These are phyloP conservation scores for Fusarium brachygibbosum DNA, from an alignment of 2,329 filamentous ascomycete species.

Conservation along the genomic window DNA sequence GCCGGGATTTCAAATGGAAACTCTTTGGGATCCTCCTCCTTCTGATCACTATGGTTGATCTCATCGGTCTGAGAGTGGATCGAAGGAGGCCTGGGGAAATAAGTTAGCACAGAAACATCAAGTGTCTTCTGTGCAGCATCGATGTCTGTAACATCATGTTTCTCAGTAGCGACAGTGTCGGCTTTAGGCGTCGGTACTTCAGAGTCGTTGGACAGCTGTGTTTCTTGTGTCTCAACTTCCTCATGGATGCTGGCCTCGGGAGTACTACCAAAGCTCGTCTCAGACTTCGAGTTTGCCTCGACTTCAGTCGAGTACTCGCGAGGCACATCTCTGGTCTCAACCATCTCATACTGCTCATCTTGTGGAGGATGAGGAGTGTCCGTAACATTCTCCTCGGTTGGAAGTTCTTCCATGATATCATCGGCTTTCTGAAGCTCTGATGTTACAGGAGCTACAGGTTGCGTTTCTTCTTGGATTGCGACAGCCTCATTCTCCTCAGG, in stretches of 20 bases:
- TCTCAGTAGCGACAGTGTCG: slow-evolving; percentile 1
- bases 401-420: not conserved
- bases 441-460: slow-evolving; percentile 2
- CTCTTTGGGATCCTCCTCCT: slow-evolving; percentile 7
- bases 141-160: slow-evolving; percentile 1
- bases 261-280: slow-evolving; percentile 37
- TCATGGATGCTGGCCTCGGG: slow-evolving; percentile 29
- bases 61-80: slow-evolving; percentile 21
- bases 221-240: slow-evolving; percentile 14
- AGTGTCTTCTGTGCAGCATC: slow-evolving; percentile 13
- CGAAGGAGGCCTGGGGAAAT: slow-evolving; percentile 41
- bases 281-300: slow-evolving; percentile 38
- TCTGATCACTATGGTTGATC: slow-evolving; percentile 2
- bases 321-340: slow-evolving; percentile 23
- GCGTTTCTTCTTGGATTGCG: slow-evolving; percentile 5
- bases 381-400: not conserved
- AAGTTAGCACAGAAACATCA: slow-evolving; percentile 17
- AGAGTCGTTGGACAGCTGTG: slow-evolving; percentile 14
- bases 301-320: slow-evolving; percentile 18
- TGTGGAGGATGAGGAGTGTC: slow-evolving; percentile 13
- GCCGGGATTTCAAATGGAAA: not conserved
- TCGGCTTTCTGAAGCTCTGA: slow-evolving; percentile 11
- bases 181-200: slow-evolving; percentile 29
- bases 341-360: slow-evolving; percentile 34
- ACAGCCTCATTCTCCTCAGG: not conserved